Evolutionary conservation across 352 stramenopile species (phyloP), one percentile per base, ranked within the genome.

Genomic region (Halophytophthora batemanensis): DNA sequence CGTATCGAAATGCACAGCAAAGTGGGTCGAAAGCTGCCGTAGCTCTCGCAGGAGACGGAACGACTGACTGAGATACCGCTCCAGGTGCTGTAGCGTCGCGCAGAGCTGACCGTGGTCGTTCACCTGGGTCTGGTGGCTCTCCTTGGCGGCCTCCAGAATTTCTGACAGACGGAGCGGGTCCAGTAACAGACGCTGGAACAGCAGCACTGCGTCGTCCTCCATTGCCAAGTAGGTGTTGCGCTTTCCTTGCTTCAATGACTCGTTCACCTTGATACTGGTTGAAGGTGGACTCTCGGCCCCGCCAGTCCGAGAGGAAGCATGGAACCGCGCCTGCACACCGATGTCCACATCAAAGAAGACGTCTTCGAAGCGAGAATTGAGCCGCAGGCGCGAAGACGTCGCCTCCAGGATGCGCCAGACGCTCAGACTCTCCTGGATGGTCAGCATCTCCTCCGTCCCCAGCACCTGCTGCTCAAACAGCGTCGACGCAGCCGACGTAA

Each of bases 31-130:
- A 7, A 91, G 63, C 12, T 64, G 46, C 14, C 80, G 77, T 29
- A 91, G 44, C 18, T 88, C 77, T 13, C 59, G 65, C 41, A 90
- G 54, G 40, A 87, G 71, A 12, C 69, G 69, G 45, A 78, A 86
- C 4, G 77, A 69, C 12, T 73, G 74, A n/a, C 52, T 66, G 14
- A 86, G 51, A 23, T 78, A 76, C 34, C 61, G 55, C 35, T 86
- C 70, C n/a, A 86, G 60, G 23, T 71, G 42, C 47, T 80, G 68
- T 13, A 84, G 17, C 37, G 80, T 69, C 36, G 58, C 60, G 38
- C 61, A 71, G 36, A 75, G 47, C 8, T 47, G 64, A 7, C 55
- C 55, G 35, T 68, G 45, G 14, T 56, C 55, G 49, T 34, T 46
- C 50, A 60, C 25, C 25, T 25, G 34, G 33, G 37, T 53, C 10